Base-by-base conservation (phyloP, 768 basidiomycete genomes). In the Mrakia frigida region DNA sequence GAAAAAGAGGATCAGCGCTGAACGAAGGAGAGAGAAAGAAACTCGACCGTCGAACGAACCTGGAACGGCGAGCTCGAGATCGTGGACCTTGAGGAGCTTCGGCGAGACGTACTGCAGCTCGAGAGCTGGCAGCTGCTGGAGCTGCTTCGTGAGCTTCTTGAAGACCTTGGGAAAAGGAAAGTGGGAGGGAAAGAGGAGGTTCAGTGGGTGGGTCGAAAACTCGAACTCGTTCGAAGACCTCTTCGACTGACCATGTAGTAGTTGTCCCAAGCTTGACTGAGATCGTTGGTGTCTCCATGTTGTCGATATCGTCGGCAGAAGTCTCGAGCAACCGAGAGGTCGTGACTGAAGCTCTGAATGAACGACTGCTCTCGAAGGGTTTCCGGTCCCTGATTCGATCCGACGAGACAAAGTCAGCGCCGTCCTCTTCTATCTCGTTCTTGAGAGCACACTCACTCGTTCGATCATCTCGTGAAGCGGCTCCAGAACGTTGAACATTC, bases 231-330 rank as follows among this genome's bases (percentile, higher is more conserved):
- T 6, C 31, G 13, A 25, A 23, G n/a, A 83, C 5, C 6, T 18
- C 13, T 28, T 63, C 25, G 23, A 74, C 90, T 78, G 81, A 93
- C 94, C 68, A 89, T 89, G 81, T 98, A 99, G 84, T 99, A 99
- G 37, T 98, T 94, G 81, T 98, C 97, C 97, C 97, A 99, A 43
- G 97, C 97, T 81, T 92, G 93, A 82, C 98, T 97, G 67, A 99
- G 85, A 81, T 98, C 94, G 70, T 88, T 89, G 74, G 89, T 87
- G 82, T 99, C 95, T 35, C 92, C 92, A 81, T 92, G 92, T 31
- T 88, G 87, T 59, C 91, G 90, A 85, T 91, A 99, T 70, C 92
- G 88, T 70, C 90, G 88, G 79, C 93, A 93, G 46, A 93, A 93
- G 81, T 95, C 94, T 59, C 94, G 89, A 18, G 97, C 97, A 81